Percentiles rank a stretch among this genome's conserved stretches.
These are phyloP conservation scores for Moesziomyces sp. DNA, from an alignment of 1,284 basidiomycete species.

Conservation along the genomic window DNA sequence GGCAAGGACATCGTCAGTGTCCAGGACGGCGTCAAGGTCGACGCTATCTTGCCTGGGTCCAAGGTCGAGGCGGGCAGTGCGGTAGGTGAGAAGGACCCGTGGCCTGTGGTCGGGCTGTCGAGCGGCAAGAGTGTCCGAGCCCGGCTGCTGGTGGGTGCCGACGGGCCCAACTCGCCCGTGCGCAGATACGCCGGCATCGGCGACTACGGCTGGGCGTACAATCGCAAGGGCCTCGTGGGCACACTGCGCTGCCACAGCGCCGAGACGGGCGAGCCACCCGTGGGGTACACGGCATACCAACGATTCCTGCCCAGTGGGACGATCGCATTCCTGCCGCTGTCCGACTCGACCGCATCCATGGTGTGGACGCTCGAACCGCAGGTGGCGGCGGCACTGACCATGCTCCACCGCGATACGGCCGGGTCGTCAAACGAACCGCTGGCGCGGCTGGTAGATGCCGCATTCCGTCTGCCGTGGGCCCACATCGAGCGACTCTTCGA, in stretches of 20 bases:
- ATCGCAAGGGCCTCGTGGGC: slow-evolving; percentile 88
- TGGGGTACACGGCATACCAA: slow-evolving; percentile 80
- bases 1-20: slow-evolving; percentile 69
- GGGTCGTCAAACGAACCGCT: slow-evolving; percentile 72
- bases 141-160: slow-evolving; percentile 82
- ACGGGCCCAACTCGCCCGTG: slow-evolving; percentile 94
- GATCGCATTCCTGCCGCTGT: slow-evolving; percentile 78
- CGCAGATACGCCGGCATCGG: slow-evolving; percentile 85
- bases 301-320: slow-evolving; percentile 95
- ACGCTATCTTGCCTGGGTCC: slow-evolving; percentile 71
- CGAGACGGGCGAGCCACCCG: slow-evolving; percentile 39
- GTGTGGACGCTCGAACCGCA: slow-evolving; percentile 92
- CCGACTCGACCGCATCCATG: slow-evolving; percentile 81
- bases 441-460: slow-evolving; percentile 84
- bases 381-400: slow-evolving; percentile 79
- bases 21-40: slow-evolving; percentile 77
- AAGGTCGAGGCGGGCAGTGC: slow-evolving; percentile 47
- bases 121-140: slow-evolving; percentile 16
- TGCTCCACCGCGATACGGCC: slow-evolving; percentile 71
- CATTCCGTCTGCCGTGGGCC: slow-evolving; percentile 84
- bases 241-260: slow-evolving; percentile 73
- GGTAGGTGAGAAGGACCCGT: slow-evolving; percentile 62
- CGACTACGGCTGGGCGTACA: slow-evolving; percentile 91
- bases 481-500: slow-evolving; percentile 79
- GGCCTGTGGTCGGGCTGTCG: slow-evolving; percentile 35